phyloP scores from a whole-genome alignment of 1,284 basidiomycete species.

The Cryptococcus deneoformans region DNA sequence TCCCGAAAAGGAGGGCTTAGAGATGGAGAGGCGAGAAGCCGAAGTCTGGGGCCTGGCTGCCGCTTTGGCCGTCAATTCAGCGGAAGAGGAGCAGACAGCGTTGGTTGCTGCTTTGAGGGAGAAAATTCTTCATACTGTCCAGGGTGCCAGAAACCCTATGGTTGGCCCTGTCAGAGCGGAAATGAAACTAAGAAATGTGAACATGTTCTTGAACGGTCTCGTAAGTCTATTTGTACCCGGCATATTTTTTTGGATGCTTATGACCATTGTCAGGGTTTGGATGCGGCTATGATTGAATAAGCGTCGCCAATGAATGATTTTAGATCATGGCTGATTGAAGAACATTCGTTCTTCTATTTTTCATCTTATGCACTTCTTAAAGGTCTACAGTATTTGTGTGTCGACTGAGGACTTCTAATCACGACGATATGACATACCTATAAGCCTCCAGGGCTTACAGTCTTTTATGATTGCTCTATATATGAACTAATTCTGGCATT shows the following conservation, averaged over 20 bases:
- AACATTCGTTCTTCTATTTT: background rate
- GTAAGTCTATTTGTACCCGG: constrained; percentile 20
- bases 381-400: no score
- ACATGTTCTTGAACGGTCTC: constrained; percentile 50
- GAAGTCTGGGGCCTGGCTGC: constrained; percentile 50
- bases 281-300: constrained; percentile 43
- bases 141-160: constrained; percentile 38
- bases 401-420: no score
- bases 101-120: constrained; percentile 85
- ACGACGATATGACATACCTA: no score
- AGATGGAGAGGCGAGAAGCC: constrained; percentile 49
- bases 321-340: background rate
- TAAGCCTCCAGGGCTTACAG: no score
- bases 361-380: no score
- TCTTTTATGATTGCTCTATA: no score
- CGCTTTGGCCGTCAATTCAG: constrained; percentile 85
- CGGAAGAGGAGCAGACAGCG: constrained; percentile 73
- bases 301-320: background rate
- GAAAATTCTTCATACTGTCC: constrained; percentile 57
- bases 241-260: background rate
- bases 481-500: no score
- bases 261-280: constrained; percentile 26
- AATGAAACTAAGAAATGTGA: constrained; percentile 48
- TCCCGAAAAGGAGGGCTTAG: constrained; percentile 69
- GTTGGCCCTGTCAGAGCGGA: constrained; percentile 36